phyloP scores from a whole-genome alignment of 2,329 filamentous ascomycete species.

The Akanthomyces dipterigenus region DNA sequence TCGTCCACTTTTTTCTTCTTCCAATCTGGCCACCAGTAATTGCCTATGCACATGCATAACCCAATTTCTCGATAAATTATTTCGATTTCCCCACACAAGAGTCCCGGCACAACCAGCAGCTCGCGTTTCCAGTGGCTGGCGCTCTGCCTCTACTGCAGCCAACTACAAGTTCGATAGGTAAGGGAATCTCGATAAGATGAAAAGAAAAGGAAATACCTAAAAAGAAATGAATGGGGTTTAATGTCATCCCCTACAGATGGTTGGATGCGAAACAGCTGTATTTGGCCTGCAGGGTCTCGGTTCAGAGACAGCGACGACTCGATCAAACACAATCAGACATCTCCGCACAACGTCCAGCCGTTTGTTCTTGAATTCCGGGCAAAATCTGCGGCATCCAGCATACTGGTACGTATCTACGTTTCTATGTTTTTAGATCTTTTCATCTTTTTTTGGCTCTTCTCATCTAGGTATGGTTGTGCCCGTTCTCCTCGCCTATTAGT shows the following conservation, averaged over 20 bases:
- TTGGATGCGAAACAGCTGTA: not conserved
- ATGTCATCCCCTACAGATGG: not conserved
- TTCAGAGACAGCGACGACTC: not conserved
- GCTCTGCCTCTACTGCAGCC: not conserved
- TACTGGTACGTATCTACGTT: not conserved
- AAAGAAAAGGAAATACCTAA: not conserved
- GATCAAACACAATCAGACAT: slow-evolving; percentile 7
- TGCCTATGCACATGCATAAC: not conserved
- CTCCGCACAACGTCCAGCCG: not conserved
- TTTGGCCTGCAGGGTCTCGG: not conserved
- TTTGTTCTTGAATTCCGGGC: not conserved
- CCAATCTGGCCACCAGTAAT: not conserved
- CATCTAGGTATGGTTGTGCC: not conserved
- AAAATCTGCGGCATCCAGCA: not conserved
- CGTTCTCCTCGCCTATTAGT: not conserved
- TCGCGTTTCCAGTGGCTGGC: too few species aligned
- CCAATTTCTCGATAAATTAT: not conserved
- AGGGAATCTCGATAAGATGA: not conserved
- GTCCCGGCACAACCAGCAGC: too few species aligned
- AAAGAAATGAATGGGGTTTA: not conserved
- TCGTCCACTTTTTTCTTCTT: not conserved
- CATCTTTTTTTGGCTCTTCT: not conserved
- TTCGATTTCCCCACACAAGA: slow-evolving; percentile 7
- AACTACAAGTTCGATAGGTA: not conserved
- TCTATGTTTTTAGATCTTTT: not conserved